Evolutionary conservation across 305 asterid species (phyloP).

Genomic region (Ajuga reptans): DNA sequence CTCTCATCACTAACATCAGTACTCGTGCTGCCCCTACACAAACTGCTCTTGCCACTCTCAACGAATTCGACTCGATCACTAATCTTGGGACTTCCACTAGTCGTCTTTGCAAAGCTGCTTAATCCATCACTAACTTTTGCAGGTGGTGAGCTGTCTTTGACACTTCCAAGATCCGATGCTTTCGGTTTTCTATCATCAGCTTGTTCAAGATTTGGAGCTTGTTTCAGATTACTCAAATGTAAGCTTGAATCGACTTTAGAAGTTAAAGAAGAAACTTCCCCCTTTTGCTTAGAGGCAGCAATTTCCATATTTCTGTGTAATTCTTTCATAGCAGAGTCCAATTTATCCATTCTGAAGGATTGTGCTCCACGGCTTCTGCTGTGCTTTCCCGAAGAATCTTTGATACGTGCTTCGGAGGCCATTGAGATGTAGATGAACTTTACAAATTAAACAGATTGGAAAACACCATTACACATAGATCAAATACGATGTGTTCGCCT

Average conservation of each 20-base stretch:
- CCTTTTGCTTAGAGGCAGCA: conserved; percentile 35
- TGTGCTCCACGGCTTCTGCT: conserved; percentile 39
- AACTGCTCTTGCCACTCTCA: conserved; percentile 86
- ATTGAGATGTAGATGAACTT: conserved; percentile 30
- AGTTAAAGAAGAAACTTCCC: conserved; percentile 31
- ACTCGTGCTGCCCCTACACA: conserved; percentile 87
- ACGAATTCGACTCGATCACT: conserved; percentile 52
- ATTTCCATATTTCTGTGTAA: conserved; percentile 27
- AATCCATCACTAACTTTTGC: conserved; percentile 50
- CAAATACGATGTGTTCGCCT: conserved; percentile 14
- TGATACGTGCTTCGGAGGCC: conserved; percentile 55
- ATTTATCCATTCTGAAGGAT: conserved; percentile 36
- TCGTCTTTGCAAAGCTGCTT: conserved; percentile 49
- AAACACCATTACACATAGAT: conserved; percentile 28
- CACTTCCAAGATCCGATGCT: conserved; percentile 27
- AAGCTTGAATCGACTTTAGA: conserved; percentile 52
- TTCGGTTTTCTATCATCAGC: conserved; percentile 32
- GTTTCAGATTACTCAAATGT: conserved; percentile 40
- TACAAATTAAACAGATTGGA: conserved; percentile 14
- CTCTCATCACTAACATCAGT: conserved; percentile 82
- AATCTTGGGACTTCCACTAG: conserved; percentile 51
- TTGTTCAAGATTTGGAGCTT: conserved; percentile 24
- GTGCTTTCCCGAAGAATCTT: conserved; percentile 42
- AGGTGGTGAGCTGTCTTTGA: conserved; percentile 35
- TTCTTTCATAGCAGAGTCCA: conserved; percentile 30